Evolutionary conservation across 1,139 yeast genomes (phyloP).

Genomic region (Lodderomyces jiufengensis): DNA sequence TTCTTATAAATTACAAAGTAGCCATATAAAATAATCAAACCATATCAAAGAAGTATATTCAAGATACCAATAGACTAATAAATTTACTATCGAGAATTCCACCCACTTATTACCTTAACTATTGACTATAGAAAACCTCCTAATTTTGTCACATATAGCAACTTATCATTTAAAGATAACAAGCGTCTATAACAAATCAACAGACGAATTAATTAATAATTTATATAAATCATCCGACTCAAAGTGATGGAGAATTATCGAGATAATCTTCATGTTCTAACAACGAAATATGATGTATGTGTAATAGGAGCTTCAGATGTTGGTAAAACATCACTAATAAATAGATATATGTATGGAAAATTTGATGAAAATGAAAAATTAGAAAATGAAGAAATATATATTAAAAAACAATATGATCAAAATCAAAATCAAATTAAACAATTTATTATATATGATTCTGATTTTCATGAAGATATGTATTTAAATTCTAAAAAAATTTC

Average conservation of each 20-base stretch:
- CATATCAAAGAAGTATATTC: too few species aligned
- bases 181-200: too few species aligned
- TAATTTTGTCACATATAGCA: too few species aligned
- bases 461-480: constrained; percentile 24
- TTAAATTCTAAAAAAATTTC: constrained; percentile 26
- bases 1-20: too few species aligned
- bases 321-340: constrained; percentile 32
- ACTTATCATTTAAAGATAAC: too few species aligned
- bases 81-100: too few species aligned
- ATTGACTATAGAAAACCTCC: too few species aligned
- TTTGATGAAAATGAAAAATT: constrained; percentile 16
- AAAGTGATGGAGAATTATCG: constrained; percentile 2
- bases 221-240: too few species aligned
- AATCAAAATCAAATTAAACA: constrained; percentile 18
- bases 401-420: constrained; percentile 20
- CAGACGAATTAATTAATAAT: too few species aligned
- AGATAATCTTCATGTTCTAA: constrained; percentile 18
- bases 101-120: too few species aligned
- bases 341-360: constrained; percentile 22
- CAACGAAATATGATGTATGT: constrained; percentile 29
- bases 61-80: too few species aligned
- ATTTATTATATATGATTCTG: constrained; percentile 28
- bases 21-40: too few species aligned
- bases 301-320: constrained; percentile 27
- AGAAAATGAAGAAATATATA: constrained; percentile 31